Evolutionary conservation across 768 basidiomycete genomes (phyloP).

Genomic region (Phylloporus arenicola): DNA sequence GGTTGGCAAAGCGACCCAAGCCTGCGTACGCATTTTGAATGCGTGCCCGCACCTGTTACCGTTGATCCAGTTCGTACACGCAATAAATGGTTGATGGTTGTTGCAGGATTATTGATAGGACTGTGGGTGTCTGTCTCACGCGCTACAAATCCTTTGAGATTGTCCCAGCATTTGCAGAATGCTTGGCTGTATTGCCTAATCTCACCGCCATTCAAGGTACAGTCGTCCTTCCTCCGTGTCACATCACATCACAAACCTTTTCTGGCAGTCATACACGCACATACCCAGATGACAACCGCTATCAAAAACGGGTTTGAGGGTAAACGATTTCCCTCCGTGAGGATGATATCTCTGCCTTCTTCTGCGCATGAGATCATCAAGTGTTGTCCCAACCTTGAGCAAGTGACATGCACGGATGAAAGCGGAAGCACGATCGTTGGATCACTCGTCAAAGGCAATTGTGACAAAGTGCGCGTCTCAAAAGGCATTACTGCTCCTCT

Average conservation of each 20-base stretch:
- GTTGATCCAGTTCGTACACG: slow-evolving; percentile 3
- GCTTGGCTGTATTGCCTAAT: background rate
- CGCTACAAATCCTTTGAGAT: background rate
- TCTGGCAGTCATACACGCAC: slow-evolving; percentile 3
- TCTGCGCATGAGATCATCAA: slow-evolving; percentile 8
- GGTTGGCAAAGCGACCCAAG: background rate
- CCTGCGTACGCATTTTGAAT: background rate
- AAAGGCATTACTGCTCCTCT: slow-evolving; percentile 4
- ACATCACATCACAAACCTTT: background rate
- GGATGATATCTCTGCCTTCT: slow-evolving; percentile 5
- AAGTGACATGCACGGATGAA: slow-evolving; percentile 6
- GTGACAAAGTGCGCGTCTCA: background rate
- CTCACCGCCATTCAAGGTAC: background rate
- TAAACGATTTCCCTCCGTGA: slow-evolving; percentile 4
- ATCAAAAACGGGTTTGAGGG: slow-evolving; percentile 9
- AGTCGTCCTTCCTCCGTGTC: background rate
- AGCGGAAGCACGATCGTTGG: slow-evolving; percentile 1
- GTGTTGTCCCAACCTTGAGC: slow-evolving; percentile 9
- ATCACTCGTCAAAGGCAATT: slow-evolving; percentile 4
- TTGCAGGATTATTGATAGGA: background rate
- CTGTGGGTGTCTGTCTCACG: background rate
- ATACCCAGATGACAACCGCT: background rate
- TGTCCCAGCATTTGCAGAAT: slow-evolving; percentile 5
- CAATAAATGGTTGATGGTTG: too few relatives aligned
- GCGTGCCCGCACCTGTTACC: slow-evolving; percentile 3